Percentiles rank a stretch among this genome's conserved stretches.
Evolutionary conservation across 345 rosid genomes (phyloP).

Genomic region (Raphanus raphanistrum): DNA sequence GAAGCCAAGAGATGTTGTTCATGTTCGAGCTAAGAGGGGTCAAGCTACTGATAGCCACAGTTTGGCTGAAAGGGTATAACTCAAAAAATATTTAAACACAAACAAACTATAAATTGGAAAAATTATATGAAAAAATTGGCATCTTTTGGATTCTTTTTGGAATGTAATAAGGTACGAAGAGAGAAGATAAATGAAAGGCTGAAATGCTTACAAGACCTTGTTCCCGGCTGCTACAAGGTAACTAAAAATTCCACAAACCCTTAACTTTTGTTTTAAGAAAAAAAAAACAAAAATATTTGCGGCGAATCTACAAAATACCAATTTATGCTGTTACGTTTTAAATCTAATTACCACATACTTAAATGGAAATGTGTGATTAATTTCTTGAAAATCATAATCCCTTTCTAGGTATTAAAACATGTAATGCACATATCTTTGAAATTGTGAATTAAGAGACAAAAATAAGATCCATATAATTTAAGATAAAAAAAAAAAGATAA

Average conservation of each 20-base stretch:
- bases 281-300: not conserved
- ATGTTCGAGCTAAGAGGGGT: slow-evolving; percentile 74
- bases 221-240: slow-evolving; percentile 78
- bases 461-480: not conserved
- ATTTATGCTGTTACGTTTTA: not conserved
- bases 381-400: not conserved
- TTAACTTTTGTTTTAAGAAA: not conserved
- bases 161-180: slow-evolving; percentile 54
- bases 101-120: not conserved
- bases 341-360: not conserved
- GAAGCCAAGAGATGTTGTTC: slow-evolving; percentile 52
- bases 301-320: not conserved
- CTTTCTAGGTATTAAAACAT: not conserved
- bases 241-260: not conserved
- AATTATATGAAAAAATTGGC: not conserved
- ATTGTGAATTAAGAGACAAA: not conserved
- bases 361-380: not conserved
- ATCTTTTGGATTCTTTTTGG: not conserved
- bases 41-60: slow-evolving; percentile 81
- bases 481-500: not conserved
- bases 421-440: not conserved
- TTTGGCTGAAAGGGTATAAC: slow-evolving; percentile 62
- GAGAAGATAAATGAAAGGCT: slow-evolving; percentile 68
- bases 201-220: slow-evolving; percentile 61
- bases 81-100: not conserved